Evolutionary conservation across 2,329 filamentous ascomycete species (phyloP).

Genomic region (Cladosporium sp.): DNA sequence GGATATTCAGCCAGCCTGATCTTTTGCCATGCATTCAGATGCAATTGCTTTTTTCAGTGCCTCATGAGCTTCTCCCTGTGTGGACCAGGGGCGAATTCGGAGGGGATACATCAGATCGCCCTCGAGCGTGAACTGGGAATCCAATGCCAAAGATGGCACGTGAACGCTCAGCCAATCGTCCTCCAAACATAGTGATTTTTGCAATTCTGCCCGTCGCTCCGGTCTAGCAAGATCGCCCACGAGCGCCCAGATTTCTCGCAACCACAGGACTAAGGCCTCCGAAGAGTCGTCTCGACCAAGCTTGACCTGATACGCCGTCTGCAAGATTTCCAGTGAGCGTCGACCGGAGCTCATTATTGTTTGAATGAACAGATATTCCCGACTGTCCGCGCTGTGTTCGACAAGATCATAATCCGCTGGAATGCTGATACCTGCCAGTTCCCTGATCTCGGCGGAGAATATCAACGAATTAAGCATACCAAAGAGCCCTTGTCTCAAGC

Average conservation of each 20-base stretch:
- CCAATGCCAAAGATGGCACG: neutral
- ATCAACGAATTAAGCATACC: neutral
- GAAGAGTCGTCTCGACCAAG: neutral
- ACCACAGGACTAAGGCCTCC: neutral
- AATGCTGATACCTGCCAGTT: no score
- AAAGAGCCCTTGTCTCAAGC: neutral
- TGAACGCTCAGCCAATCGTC: neutral
- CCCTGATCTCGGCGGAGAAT: no score
- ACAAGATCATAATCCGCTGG: no score
- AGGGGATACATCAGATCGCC: neutral
- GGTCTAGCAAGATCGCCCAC: neutral
- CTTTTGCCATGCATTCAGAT: no score
- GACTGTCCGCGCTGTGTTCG: no score
- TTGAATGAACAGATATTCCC: neutral
- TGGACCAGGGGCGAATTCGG: no score
- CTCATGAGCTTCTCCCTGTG: no score
- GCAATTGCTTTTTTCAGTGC: no score
- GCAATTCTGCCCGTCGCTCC: neutral
- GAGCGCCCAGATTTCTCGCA: neutral
- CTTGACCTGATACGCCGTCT: neutral
- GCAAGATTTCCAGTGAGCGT: neutral
- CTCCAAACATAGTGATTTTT: neutral
- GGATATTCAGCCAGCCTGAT: no score
- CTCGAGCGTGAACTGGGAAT: neutral
- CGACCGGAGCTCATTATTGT: neutral